Base-by-base conservation (phyloP, 2,329 filamentous ascomycete species). In the Cercospora beticola region DNA sequence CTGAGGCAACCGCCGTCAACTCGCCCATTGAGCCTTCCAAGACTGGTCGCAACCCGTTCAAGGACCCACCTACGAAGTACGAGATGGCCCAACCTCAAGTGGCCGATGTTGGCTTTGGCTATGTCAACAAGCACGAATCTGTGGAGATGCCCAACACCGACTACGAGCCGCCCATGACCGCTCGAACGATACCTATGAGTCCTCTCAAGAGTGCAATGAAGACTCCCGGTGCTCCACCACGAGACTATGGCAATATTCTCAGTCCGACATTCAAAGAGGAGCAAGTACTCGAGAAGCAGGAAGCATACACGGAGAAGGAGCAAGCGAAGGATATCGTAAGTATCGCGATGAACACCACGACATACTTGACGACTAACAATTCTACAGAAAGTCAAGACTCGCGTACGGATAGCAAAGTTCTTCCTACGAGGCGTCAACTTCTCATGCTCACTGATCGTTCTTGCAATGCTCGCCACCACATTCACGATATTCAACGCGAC, bases 391-490 rank as follows among this genome's bases (percentile, higher is more conserved):
- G 88, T 97, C 80, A 98, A 97, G 83, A 90, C 90, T 40, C 89
- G 93, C 74, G 94, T 98, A 36, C 89, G 95, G 58, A 86, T 98
- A 81, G 95, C 94, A 74, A 99, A 99, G 84, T 90, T 98, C 75
- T 88, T 97, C 71, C 89, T 99, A n/a, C 91, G 95, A 73, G 91
- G 93, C 66, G 92, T 98, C 82, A 97, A 94, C 86, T 98, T 99
- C 81, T 93, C 92, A 81, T 99, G 95, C 85, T 94, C 92, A 80
- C 86, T 98, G 69, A 97, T 99, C 78, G 92, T 99, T 73, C 87
- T 99, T 67, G 86, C 93, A 70, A 94, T 99, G 88, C 84, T 99
- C 64, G 89, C 91, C 14, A 88, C 92, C n/a, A 93, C 92, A 3
- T 92, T 99, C 77, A 84, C 89, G 74, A 94, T 99, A 80, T 99